phyloP scores from a whole-genome alignment of 2,329 filamentous ascomycete species.

The Paracoccidioides brasiliensis region DNA sequence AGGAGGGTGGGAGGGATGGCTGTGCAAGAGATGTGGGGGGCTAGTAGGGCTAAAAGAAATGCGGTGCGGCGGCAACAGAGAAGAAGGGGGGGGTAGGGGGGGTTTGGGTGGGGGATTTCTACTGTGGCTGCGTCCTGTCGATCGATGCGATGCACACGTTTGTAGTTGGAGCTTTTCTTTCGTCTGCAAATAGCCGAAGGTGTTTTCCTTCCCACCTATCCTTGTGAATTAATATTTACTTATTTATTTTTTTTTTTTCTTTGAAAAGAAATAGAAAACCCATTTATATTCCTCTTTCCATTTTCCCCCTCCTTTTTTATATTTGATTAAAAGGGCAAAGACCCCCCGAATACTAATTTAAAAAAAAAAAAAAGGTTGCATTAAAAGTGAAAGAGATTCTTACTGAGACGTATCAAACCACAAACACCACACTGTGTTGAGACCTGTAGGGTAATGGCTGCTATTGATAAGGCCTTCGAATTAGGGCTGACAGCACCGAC shows the following conservation, averaged over 20 bases:
- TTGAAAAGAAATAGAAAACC: no score
- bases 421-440: neutral
- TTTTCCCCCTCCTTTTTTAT: neutral
- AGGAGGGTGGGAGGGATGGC: neutral
- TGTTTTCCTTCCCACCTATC: neutral
- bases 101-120: neutral
- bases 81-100: no score
- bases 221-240: neutral
- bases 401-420: neutral
- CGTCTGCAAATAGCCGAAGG: slow-evolving; percentile 6
- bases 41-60: neutral
- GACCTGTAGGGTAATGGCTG: neutral
- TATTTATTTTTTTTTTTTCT: neutral
- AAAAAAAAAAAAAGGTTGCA: neutral
- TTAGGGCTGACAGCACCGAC: neutral
- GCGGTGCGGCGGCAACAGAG: neutral
- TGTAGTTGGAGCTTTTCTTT: neutral
- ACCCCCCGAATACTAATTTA: no score
- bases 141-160: slow-evolving; percentile 13
- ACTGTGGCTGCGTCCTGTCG: neutral
- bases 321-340: no score
- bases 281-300: neutral
- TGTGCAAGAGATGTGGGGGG: neutral
- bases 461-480: neutral
- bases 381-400: neutral